Evolutionary conservation across 108 stramenopile genomes (phyloP), one percentile per base, ranked within the genome.

Genomic region (Licmophora abbreviata): DNA sequence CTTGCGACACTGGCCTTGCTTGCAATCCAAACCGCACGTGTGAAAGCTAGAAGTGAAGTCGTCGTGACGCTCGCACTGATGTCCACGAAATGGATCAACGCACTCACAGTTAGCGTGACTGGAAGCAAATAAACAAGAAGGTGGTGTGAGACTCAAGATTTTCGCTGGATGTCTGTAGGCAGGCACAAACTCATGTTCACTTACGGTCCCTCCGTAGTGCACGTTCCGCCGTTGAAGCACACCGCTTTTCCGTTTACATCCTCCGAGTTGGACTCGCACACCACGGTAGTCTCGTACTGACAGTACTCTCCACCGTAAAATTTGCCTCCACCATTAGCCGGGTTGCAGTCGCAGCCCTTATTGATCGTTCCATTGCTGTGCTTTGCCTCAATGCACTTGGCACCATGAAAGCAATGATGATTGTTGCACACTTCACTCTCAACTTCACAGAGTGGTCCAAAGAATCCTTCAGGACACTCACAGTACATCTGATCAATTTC

Each of bases 391-490:
- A 69, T 59, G 33, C 74, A 76, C 27, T 49, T 56, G 1, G 62
- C 63, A 21, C 75, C 75, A 44, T 76, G 64, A 15, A 76, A 51
- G 44, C 75, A 76, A 26, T 49, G 24, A 44, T 76, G 69, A 21
- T 52, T 48, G 10, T 56, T 53, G 6, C 52, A 46, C 17, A 56
- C 68, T 44, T 65, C 66, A 24, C 41, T 31, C 48, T 67, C 56
- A 25, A 58, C 58, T 21, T 59, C 69, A 29, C 75, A 76, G 10
- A 48, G 53, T 0, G 31, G 56, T 15, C 75, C 75, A 14, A 54
- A 56, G 24, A 32, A 66, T 14, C 61, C 69, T 4, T 18, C n/a
- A 1, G 56, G 49, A 48, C 75, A 76, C 8, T 35, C 3, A 45
- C 75, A 76, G 7, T 43, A 59, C 51, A 57, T 64, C 49, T 62